Conservation (phyloP, 2,329 filamentous ascomycete species). For the Alternaria burnsii region DNA sequence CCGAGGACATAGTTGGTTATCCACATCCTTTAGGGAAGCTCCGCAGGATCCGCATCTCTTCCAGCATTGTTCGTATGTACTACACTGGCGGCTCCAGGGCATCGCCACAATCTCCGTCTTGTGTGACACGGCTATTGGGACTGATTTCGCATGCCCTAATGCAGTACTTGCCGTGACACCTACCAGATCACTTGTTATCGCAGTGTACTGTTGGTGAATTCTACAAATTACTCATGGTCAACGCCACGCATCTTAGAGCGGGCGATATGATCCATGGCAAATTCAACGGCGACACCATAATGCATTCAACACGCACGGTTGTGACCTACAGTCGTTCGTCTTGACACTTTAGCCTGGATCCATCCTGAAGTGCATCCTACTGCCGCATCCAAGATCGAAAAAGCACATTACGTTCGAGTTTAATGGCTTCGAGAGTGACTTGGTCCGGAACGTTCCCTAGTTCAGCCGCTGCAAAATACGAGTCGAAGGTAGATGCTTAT, state of each 20-base stretch:
- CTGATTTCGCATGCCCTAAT: constrained; percentile 6
- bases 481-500: background rate
- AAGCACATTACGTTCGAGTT: background rate
- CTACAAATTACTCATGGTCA: constrained; percentile 7
- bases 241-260: constrained; percentile 3
- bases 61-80: constrained; percentile 4
- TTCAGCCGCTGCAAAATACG: constrained; percentile 1
- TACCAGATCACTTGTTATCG: constrained; percentile 11
- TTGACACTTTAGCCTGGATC: constrained; percentile 7
- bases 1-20: background rate
- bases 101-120: constrained; percentile 14
- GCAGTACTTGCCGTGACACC: constrained; percentile 14
- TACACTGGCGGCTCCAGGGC: constrained; percentile 22
- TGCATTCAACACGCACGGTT: constrained; percentile 5
- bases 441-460: background rate
- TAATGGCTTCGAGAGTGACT: background rate
- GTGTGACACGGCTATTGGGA: constrained; percentile 8
- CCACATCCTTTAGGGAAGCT: background rate
- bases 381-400: constrained; percentile 5
- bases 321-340: background rate
- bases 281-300: constrained; percentile 3
- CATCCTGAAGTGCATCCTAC: background rate
- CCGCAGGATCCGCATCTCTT: no score
- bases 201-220: background rate
- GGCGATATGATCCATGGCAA: constrained; percentile 17